Conservation (phyloP, 2,329 filamentous ascomycete genomes). For the Zymoseptoria passerinii region DNA sequence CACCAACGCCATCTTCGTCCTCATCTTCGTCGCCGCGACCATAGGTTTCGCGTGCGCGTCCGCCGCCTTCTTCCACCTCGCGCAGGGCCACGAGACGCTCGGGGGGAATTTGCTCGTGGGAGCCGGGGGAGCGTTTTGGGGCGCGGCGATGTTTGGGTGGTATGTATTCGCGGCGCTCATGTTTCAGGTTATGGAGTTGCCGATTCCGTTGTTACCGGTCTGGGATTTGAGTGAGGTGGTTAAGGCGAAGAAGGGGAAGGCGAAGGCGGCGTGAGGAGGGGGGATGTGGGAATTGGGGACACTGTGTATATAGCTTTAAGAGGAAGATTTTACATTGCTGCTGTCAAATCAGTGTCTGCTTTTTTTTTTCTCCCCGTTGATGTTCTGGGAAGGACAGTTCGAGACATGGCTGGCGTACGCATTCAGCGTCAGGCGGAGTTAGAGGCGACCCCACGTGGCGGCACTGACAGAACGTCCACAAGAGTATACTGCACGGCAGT, state of each 20-base stretch:
- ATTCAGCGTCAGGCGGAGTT: no score
- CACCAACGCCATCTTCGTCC: conserved; percentile 17
- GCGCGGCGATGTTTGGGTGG: conserved; percentile 16
- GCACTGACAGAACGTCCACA: no score
- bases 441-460: no score
- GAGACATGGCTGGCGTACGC: no score
- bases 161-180: conserved; percentile 15
- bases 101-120: conserved; percentile 9
- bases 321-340: not conserved
- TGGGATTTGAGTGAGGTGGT: conserved; percentile 13
- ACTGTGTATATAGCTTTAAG: not conserved
- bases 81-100: conserved; percentile 6
- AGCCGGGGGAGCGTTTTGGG: conserved; percentile 14
- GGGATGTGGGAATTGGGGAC: not conserved
- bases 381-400: no score
- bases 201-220: conserved; percentile 11
- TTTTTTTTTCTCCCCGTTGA: no score
- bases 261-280: not conserved
- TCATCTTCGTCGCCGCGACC: conserved; percentile 19
- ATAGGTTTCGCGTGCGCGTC: conserved; percentile 15
- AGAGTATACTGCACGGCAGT: no score
- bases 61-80: conserved; percentile 9
- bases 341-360: no score
- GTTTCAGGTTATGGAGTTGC: conserved; percentile 17
- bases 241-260: conserved; percentile 9